Base-by-base conservation (phyloP, 352 stramenopile species). In the Salisapilia sapeloensis region DNA sequence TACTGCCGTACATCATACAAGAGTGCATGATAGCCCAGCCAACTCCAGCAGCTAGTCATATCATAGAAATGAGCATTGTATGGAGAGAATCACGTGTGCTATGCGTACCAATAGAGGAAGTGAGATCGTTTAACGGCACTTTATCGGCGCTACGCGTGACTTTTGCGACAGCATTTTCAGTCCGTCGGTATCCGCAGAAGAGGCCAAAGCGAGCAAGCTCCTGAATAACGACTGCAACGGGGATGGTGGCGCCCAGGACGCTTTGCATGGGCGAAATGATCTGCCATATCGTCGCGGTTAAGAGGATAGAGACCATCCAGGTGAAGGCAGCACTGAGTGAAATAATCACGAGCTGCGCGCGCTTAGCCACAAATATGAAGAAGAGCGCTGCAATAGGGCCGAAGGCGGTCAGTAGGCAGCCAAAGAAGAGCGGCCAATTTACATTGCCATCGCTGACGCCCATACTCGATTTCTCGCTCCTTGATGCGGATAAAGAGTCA, bases 401-500 rank as follows among this genome's bases (percentile, higher is more conserved):
- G 39, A 86, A 86, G 14, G 60, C 75, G 33, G 69, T 61, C 24
- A 90, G 56, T 40, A 85, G 74, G 46, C 64, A 85, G 32, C 75
- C 75, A 42, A 82, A 80, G 37, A 90, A 65, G 7, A 90, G 71
- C 46, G 71, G 70, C 70, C 71, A 90, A 51, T 86, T 83, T 24
- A 86, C 67, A 29, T 50, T 56, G 6, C 58, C 53, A 46, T 79
- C 63, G 54, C 67, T 56, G 18, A 85, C 47, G 27, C 55, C 62
- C 69, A 85, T 85, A n/a, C n/a, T n/a, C n/a, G n/a, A n/a, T n/a
- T n/a, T n/a, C n/a, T n/a, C n/a, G n/a, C n/a, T n/a, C n/a, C n/a
- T n/a, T n/a, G n/a, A n/a, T n/a, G n/a, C n/a, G n/a, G n/a, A n/a
- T n/a, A n/a, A n/a, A n/a, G n/a, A n/a, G n/a, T n/a, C n/a, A n/a